Conservation (phyloP, 768 basidiomycete genomes). For the Russula brevipes region DNA sequence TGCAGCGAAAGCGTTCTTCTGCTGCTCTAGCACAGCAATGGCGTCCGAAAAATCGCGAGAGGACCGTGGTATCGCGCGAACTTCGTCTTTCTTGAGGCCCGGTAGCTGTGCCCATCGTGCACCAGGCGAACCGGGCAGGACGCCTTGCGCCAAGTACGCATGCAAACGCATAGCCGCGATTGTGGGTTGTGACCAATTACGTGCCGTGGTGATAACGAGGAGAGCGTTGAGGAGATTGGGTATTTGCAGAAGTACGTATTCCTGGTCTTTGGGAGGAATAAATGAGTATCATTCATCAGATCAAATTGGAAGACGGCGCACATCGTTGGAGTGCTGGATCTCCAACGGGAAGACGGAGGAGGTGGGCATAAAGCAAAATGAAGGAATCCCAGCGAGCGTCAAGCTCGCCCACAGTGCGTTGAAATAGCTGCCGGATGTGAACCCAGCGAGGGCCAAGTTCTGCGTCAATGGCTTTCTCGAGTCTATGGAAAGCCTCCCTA, state of each 20-base stretch:
- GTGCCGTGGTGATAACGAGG: conserved; percentile 74
- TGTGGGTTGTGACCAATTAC: conserved; percentile 84
- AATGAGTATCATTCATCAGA: neutral
- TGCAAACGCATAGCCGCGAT: conserved; percentile 78
- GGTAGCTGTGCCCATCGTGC: conserved; percentile 72
- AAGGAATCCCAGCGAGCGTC: conserved; percentile 51
- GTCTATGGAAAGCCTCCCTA: conserved; percentile 37
- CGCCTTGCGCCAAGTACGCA: conserved; percentile 77
- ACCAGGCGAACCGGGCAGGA: conserved; percentile 49
- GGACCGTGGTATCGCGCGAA: conserved; percentile 38
- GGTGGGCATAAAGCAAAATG: conserved; percentile 77
- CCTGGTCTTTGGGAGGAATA: conserved; percentile 52
- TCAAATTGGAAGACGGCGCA: conserved; percentile 30
- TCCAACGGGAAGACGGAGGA: conserved; percentile 59
- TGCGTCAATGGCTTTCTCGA: conserved; percentile 49
- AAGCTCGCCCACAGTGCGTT: conserved; percentile 31
- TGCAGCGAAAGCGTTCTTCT: conserved; percentile 42
- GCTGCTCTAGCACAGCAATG: conserved; percentile 45
- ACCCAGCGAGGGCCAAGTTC: conserved; percentile 52
- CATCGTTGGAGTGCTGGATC: conserved; percentile 56
- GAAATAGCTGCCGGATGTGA: conserved; percentile 41
- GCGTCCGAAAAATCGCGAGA: conserved; percentile 41
- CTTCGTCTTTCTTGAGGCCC: conserved; percentile 52
- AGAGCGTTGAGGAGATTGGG: conserved; percentile 74
- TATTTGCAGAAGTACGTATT: conserved; percentile 59